phyloP scores from a whole-genome alignment of 805 yeast species.

The Alloascoidea africana region DNA sequence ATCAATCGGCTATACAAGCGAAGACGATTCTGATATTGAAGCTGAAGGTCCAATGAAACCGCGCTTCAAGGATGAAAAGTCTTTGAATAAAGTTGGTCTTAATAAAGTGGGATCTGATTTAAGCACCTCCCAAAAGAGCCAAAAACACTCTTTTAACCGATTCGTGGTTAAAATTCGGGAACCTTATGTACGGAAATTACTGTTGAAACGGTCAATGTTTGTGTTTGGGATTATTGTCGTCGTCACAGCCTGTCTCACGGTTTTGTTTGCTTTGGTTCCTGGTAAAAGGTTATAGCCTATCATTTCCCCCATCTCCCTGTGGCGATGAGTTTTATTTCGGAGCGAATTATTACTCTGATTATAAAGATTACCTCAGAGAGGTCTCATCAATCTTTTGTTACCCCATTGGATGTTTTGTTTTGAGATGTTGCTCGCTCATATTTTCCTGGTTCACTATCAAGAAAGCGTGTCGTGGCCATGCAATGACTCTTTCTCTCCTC shows the following conservation, averaged over 20 bases:
- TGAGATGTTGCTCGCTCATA: no score
- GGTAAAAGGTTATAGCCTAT: slow-evolving; percentile 57
- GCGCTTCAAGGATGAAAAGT: background rate
- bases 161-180: slow-evolving; percentile 42
- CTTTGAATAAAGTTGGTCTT: background rate
- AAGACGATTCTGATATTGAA: no score
- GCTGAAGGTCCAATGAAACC: no score
- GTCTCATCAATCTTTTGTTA: no score
- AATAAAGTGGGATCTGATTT: background rate
- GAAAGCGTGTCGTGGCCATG: no score
- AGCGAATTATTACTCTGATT: no score
- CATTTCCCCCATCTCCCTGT: no score
- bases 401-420: no score
- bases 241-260: slow-evolving; percentile 53
- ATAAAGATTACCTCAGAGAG: no score
- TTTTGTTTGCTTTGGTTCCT: slow-evolving; percentile 77
- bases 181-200: slow-evolving; percentile 51
- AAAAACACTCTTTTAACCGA: background rate
- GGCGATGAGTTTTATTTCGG: no score
- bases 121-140: background rate
- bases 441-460: no score
- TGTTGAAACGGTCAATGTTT: slow-evolving; percentile 60
- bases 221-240: slow-evolving; percentile 41
- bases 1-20: slow-evolving; percentile 17
- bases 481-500: no score